Base-by-base conservation (phyloP, 495 filamentous ascomycete genomes). In the Penicillium pancosmium region DNA sequence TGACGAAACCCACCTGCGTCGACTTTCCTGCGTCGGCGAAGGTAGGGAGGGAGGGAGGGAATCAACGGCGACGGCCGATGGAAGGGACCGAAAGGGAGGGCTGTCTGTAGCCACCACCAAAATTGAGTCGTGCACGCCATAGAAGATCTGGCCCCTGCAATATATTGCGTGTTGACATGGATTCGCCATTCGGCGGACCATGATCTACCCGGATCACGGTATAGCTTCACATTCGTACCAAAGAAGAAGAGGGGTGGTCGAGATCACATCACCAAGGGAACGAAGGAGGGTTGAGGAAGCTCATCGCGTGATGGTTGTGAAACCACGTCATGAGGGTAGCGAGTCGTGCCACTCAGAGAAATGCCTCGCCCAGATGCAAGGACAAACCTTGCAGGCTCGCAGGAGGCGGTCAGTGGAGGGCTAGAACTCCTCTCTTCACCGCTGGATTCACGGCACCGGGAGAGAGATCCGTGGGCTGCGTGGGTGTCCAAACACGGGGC, bases 391-490 rank as follows among this genome's bases (percentile, higher is more conserved):
- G 57, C 66, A 56, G 61, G 40, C 63, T 67, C 59, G 53, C 67
- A 69, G 64, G 64, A 66, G 60, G 73, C 73, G 73, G 73, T 76
- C 72, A 73, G 58, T 47, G 44, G 52, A 25, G 43, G 58, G n/a
- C 36, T 31, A 62, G 55, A 44, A 57, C 33, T 49, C 27, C 48
- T 12, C 40, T 56, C 63, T 61, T 68, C 61, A 70, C 68, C 68
- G 68, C 68, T 66, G 55, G 52, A 57, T 54, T 44, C 48, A 41
- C 56, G 53, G 46, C 59, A 51, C 31, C 40, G 35, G 38, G 35
- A 54, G 5, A 2, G 10, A 35, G 18, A 31, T 25, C 57, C 61
- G 51, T 53, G 54, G 34, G 18, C 64, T 66, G 60, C 61, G 64
- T 67, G 59, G 54, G 54, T 69, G 61, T 64, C 64, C 46, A 48